Percentiles rank a stretch among this genome's conserved stretches.
Conservation (phyloP, 2,329 filamentous ascomycete species). For the Parastagonospora avenae region DNA sequence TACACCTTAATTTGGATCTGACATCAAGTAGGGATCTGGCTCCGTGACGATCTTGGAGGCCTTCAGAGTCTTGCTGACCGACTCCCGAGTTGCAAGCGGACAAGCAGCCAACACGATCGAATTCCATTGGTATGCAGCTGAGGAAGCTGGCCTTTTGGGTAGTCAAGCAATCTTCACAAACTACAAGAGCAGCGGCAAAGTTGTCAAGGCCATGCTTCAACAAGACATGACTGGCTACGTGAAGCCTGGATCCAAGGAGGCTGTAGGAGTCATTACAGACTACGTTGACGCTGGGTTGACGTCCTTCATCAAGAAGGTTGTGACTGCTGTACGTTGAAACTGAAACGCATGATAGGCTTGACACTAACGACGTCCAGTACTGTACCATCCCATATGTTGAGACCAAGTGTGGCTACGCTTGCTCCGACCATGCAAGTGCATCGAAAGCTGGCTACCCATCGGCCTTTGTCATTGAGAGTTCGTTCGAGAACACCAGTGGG, state of each 20-base stretch:
- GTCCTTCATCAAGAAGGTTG: conserved; percentile 83
- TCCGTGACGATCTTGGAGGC: conserved; percentile 87
- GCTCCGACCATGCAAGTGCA: conserved; percentile 74
- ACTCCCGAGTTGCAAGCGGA: conserved; percentile 69
- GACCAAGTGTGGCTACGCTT: conserved; percentile 87
- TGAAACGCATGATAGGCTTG: neutral
- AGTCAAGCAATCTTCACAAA: conserved; percentile 83
- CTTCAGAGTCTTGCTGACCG: conserved; percentile 75
- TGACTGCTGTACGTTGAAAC: conserved; percentile 56
- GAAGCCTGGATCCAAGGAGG: conserved; percentile 77
- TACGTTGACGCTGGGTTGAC: conserved; percentile 82
- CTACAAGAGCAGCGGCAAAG: conserved; percentile 73
- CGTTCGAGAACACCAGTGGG: conserved; percentile 64
- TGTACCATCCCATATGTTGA: conserved; percentile 83
- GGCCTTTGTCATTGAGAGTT: conserved; percentile 74
- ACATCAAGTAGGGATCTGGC: neutral
- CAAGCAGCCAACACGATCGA: conserved; percentile 83
- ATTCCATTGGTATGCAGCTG: conserved; percentile 94
- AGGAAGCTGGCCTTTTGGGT: conserved; percentile 84
- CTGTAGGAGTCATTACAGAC: conserved; percentile 88
- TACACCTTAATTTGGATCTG: neutral
- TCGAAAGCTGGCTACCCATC: conserved; percentile 74
- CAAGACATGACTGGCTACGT: conserved; percentile 91
- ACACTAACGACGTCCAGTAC: conserved; percentile 59
- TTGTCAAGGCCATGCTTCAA: conserved; percentile 94